Evolutionary conservation across 345 rosid genomes (phyloP).

Genomic region (Iberis pinnata): DNA sequence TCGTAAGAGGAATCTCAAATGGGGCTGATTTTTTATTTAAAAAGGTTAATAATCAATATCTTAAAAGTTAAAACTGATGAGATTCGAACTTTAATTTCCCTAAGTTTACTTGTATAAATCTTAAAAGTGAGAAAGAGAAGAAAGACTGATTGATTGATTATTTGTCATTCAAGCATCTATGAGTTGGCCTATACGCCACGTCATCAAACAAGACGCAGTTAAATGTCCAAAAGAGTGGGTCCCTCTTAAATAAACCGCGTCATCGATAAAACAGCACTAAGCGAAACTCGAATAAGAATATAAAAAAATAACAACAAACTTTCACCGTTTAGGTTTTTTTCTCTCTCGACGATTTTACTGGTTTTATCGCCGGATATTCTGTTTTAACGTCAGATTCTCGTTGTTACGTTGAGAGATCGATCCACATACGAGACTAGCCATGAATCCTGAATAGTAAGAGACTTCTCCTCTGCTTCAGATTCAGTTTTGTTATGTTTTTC

Average conservation of each 20-base stretch:
- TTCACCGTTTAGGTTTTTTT: slow-evolving; percentile 21
- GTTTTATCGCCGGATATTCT: slow-evolving; percentile 11
- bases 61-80: too few species aligned
- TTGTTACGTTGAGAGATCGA: slow-evolving; percentile 13
- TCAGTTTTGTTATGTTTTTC: not conserved
- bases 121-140: too few species aligned
- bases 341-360: slow-evolving; percentile 22
- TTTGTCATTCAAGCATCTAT: too few species aligned
- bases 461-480: slow-evolving; percentile 15
- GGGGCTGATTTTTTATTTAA: too few species aligned
- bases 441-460: slow-evolving; percentile 37
- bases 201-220: slow-evolving; percentile 15
- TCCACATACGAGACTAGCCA: slow-evolving; percentile 17
- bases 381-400: not conserved
- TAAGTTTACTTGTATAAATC: too few species aligned
- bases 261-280: slow-evolving; percentile 6
- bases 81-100: too few species aligned
- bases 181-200: too few species aligned
- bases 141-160: too few species aligned
- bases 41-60: too few species aligned
- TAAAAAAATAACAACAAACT: not conserved
- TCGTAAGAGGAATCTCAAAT: too few species aligned
- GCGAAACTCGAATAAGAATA: not conserved
- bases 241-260: slow-evolving; percentile 17
- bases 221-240: slow-evolving; percentile 17